Conservation (phyloP, 495 filamentous ascomycete species). For the Aspergillus cristatus region DNA sequence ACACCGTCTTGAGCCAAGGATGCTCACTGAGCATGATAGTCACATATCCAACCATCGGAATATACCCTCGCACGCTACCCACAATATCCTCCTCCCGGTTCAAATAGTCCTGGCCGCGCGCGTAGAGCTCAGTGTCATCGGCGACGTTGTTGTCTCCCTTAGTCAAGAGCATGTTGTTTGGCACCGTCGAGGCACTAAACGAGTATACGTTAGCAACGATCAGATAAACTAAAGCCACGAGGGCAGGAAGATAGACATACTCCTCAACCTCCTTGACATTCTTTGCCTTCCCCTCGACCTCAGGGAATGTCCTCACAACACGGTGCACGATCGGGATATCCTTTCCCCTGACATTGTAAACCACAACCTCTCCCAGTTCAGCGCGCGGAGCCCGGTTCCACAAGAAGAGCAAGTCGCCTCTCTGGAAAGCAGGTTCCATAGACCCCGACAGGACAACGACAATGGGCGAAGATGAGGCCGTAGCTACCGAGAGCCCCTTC, state of each 20-base stretch:
- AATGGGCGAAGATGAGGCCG: constrained; percentile 84
- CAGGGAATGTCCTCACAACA: constrained; percentile 60
- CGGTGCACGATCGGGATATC: constrained; percentile 94
- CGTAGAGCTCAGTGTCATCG: constrained; percentile 92
- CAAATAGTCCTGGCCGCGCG: constrained; percentile 73
- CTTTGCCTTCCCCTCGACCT: constrained; percentile 37
- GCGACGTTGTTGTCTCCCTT: constrained; percentile 96
- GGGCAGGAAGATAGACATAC: constrained; percentile 12
- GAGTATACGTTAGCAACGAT: constrained; percentile 2
- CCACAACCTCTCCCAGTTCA: constrained; percentile 79
- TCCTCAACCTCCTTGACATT: constrained; percentile 30
- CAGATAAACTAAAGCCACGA: constrained; percentile 2
- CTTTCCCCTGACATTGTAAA: constrained; percentile 70
- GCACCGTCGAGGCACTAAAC: constrained; percentile 16
- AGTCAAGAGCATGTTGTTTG: constrained; percentile 58
- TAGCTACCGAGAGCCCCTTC: constrained; percentile 84
- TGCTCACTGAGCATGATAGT: constrained; percentile 95
- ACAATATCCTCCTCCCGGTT: constrained; percentile 81
- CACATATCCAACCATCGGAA: constrained; percentile 93
- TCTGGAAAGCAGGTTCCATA: constrained; percentile 97
- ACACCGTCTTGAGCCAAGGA: constrained; percentile 91
- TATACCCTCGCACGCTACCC: constrained; percentile 86
- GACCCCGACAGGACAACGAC: constrained; percentile 90
- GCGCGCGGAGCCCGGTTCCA: constrained; percentile 74
- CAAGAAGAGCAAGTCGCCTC: constrained; percentile 85